Evolutionary conservation across 2,329 filamentous ascomycete genomes (phyloP), one percentile per base, ranked within the genome.

Genomic region (Neofusicoccum sp.): DNA sequence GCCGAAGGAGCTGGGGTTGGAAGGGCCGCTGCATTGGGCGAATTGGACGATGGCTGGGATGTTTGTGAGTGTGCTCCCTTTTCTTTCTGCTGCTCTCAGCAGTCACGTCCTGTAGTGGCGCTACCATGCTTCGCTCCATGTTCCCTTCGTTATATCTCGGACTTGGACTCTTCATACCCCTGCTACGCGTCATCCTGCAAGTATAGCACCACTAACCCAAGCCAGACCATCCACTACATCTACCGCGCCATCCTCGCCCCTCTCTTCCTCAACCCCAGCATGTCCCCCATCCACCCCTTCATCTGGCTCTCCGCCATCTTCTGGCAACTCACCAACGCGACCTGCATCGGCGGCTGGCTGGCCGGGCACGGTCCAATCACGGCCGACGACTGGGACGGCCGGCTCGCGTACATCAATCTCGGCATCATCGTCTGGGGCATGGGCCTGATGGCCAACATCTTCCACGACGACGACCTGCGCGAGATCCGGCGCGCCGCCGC

Each of bases 201-300:
- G 31, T 14, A 12, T 29, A 45, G 31, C 36, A 43, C 6, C 12
- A 29, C 28, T 31, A 45, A 8, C 4, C 33, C 4, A 6, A 3
- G 3, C 61, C 64, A 91, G 82, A 82, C 90, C 37, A 86, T 94
- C 62, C 95, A 99, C 80, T 99, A 99, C 82, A 68, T 87, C 73
- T 96, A 99, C 83, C 92, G 95, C 66, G 93, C 95, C 8, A 77
- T 98, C 63, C 78, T 96, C 66, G 90, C 88, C 62, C 94, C 95
- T 2, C 80, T 96, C 64, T 82, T 94, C 67, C 79, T 87, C 43
- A 92, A 94, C 66, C 94, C 94, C 0, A 93, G 89, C 80, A 97
- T 99, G 90, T 92, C 93, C 4, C 94, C 94, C 7, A 91, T 97
- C 68, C 91, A 96, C 76, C 73, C 85, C 2, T 61, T 86, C 33